Conservation (phyloP, 2,329 filamentous ascomycete species). For the Nemania bipapillata region DNA sequence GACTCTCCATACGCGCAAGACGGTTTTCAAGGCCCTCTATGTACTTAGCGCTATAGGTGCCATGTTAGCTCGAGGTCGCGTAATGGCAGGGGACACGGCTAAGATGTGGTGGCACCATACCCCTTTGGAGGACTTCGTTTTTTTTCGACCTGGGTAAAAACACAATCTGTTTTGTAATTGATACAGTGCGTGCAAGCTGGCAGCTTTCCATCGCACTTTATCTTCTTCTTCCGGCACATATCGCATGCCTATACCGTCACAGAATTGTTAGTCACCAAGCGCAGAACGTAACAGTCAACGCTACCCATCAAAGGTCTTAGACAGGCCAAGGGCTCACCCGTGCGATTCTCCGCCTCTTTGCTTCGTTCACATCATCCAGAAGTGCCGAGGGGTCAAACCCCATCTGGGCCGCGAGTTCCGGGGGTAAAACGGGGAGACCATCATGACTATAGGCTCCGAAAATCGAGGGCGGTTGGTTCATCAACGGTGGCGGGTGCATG, state of each 20-base stretch:
- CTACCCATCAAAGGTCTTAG: constrained; percentile 2
- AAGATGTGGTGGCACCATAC: constrained; percentile 60
- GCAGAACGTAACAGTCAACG: not conserved
- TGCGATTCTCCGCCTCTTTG: constrained; percentile 88
- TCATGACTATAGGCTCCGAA: constrained; percentile 72
- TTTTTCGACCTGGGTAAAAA: constrained; percentile 98
- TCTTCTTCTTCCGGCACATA: constrained; percentile 75
- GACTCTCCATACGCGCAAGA: constrained; percentile 92
- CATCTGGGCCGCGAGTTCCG: constrained; percentile 69
- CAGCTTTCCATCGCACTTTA: constrained; percentile 97
- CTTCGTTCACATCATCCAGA: constrained; percentile 77
- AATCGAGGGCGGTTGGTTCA: constrained; percentile 75
- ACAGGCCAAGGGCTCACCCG: constrained; percentile 67
- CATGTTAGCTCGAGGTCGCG: constrained; percentile 12
- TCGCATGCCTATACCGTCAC: constrained; percentile 76
- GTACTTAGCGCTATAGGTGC: constrained; percentile 80
- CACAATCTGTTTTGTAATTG: constrained; percentile 97
- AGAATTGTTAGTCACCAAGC: constrained; percentile 28
- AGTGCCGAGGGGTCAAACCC: constrained; percentile 67
- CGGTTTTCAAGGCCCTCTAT: constrained; percentile 97
- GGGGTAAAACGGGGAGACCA: constrained; percentile 67
- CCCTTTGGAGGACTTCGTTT: constrained; percentile 97
- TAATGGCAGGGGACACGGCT: not conserved
- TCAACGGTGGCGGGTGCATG: constrained; percentile 66
- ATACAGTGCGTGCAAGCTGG: constrained; percentile 94